Evolutionary conservation across 257 asterid species (phyloP).

Genomic region (Jasminum sambac): DNA sequence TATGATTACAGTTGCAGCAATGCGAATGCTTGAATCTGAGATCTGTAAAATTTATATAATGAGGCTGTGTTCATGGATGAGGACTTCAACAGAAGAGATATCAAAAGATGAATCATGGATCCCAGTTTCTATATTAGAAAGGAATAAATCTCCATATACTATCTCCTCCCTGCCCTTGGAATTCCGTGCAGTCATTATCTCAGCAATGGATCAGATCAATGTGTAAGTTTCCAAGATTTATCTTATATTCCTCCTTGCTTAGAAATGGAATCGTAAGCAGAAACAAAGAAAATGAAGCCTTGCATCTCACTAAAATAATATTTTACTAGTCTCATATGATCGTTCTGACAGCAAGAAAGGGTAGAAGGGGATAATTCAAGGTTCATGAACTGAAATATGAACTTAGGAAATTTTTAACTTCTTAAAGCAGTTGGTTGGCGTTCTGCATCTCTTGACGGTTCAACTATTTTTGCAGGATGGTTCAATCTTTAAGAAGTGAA

Average conservation of each 20-base stretch:
- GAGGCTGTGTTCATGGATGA: conserved; percentile 98
- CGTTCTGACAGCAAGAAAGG: conserved; percentile 11
- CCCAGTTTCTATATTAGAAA: conserved; percentile 84
- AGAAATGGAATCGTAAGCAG: background rate
- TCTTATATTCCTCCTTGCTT: conserved; percentile 6
- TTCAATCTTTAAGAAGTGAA: conserved; percentile 74
- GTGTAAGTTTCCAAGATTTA: conserved; percentile 51
- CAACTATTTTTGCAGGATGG: conserved; percentile 58
- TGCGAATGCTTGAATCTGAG: conserved; percentile 80
- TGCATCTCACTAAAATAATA: background rate
- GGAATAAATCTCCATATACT: conserved; percentile 89
- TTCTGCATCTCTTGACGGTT: conserved; percentile 17
- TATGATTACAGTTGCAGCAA: conserved; percentile 60
- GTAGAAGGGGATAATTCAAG: background rate
- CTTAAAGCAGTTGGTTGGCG: conserved; percentile 20
- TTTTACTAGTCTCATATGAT: conserved; percentile 8
- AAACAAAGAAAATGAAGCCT: background rate
- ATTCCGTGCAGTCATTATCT: conserved; percentile 71
- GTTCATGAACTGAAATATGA: conserved; percentile 20
- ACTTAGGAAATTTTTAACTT: conserved; percentile 13
- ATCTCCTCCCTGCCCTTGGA: conserved; percentile 89
- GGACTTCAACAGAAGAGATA: conserved; percentile 78
- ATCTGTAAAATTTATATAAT: conserved; percentile 72
- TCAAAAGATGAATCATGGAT: conserved; percentile 90
- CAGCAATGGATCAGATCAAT: conserved; percentile 87